phyloP scores from a whole-genome alignment of 371 early-diverging fungal genomes.

The Smittium culicis region DNA sequence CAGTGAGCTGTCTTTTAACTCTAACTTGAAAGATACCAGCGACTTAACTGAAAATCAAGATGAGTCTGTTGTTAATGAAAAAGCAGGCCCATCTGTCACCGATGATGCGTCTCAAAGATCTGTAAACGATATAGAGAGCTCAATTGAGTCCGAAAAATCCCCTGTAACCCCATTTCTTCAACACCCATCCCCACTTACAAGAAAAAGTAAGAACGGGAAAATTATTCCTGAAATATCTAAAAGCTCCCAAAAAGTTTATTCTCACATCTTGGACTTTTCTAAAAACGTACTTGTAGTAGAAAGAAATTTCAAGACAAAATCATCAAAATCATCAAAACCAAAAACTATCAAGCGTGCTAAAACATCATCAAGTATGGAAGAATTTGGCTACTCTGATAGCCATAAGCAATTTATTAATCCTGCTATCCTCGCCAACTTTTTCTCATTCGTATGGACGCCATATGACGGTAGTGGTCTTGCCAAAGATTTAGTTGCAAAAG shows the following conservation, averaged over 20 bases:
- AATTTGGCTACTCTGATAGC: conserved; percentile 13
- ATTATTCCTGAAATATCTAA: background rate
- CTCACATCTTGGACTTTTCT: conserved; percentile 9
- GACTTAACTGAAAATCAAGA: conserved; percentile 14
- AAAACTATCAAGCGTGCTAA: background rate
- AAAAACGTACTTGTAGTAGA: background rate
- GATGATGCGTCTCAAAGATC: conserved; percentile 10
- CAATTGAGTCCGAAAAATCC: background rate
- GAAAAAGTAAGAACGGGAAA: background rate
- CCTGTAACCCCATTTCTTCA: conserved; percentile 7
- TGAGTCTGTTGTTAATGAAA: background rate
- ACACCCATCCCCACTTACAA: background rate
- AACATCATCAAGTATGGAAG: background rate
- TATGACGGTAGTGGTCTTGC: conserved; percentile 21
- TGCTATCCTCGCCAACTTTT: conserved; percentile 22
- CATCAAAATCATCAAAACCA: conserved; percentile 6
- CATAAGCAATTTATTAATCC: conserved; percentile 24
- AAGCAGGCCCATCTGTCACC: conserved; percentile 4
- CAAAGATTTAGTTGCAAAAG: conserved; percentile 14
- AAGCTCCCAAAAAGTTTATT: background rate
- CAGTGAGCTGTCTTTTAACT: conserved; percentile 17
- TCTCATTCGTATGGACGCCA: conserved; percentile 22
- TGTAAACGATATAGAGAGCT: conserved; percentile 19
- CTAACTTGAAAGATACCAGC: too few species aligned
- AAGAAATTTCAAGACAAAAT: conserved; percentile 9